phyloP scores from a whole-genome alignment of 1,284 basidiomycete genomes.

The Sanghuangporus sanghuang region DNA sequence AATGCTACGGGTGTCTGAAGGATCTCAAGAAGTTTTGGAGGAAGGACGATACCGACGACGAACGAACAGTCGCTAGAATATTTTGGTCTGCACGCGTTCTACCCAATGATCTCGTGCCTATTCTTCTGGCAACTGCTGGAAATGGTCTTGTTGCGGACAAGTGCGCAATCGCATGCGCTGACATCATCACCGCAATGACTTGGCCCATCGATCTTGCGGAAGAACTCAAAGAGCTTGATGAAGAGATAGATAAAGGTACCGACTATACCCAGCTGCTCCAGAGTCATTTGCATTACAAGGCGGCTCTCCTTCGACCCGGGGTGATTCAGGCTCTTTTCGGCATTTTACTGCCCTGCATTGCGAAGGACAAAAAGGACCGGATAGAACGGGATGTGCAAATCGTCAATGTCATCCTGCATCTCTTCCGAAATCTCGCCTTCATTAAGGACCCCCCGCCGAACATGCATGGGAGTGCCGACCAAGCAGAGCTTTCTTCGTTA shows the following conservation, averaged over 20 bases:
- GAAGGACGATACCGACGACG: conserved; percentile 92
- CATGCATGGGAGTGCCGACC: conserved; percentile 64
- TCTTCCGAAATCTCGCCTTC: conserved; percentile 86
- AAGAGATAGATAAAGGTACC: conserved; percentile 65
- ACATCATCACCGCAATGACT: conserved; percentile 91
- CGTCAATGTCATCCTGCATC: conserved; percentile 83
- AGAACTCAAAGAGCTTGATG: conserved; percentile 87
- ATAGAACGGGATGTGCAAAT: conserved; percentile 79
- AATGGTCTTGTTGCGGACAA: conserved; percentile 77
- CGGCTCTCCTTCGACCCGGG: conserved; percentile 59
- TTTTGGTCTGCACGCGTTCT: conserved; percentile 82
- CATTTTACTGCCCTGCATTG: conserved; percentile 65
- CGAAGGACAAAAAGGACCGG: conserved; percentile 58
- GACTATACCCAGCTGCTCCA: conserved; percentile 83
- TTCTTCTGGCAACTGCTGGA: conserved; percentile 75
- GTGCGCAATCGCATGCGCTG: conserved; percentile 80
- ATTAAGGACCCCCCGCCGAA: conserved; percentile 79
- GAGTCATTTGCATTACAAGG: conserved; percentile 86
- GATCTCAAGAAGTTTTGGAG: conserved; percentile 94
- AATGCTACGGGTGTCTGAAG: conserved; percentile 79
- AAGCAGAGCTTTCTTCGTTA: conserved; percentile 68
- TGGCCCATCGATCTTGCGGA: conserved; percentile 95
- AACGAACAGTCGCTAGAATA: conserved; percentile 88
- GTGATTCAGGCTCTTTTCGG: conserved; percentile 66
- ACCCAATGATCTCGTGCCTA: conserved; percentile 79